phyloP scores from a whole-genome alignment of 352 stramenopile species.

The Phytophthora kernoviae region DNA sequence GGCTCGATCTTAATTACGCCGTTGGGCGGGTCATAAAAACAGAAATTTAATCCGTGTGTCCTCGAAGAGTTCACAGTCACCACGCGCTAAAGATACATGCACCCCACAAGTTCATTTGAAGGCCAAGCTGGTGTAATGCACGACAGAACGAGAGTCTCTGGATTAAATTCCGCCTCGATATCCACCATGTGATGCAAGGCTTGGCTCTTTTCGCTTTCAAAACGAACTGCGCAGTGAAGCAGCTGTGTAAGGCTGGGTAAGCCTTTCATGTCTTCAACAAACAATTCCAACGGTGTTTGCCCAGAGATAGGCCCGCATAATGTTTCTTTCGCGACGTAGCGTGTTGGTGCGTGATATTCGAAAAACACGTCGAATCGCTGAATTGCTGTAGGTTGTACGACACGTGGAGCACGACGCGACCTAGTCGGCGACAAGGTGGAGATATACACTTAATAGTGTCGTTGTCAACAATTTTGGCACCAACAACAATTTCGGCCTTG shows the following conservation, averaged over 20 bases:
- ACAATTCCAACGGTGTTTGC: constrained; percentile 51
- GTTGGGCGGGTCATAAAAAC: constrained; percentile 75
- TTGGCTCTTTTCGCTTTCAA: constrained; percentile 42
- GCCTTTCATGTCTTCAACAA: constrained; percentile 42
- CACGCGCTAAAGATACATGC: constrained; percentile 34
- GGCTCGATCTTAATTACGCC: constrained; percentile 68
- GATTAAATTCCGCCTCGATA: constrained; percentile 49
- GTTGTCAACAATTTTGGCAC: constrained; percentile 53
- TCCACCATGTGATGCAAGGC: constrained; percentile 13
- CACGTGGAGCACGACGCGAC: constrained; percentile 52
- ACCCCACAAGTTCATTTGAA: constrained; percentile 63
- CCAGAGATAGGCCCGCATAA: constrained; percentile 66
- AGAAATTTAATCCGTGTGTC: constrained; percentile 61
- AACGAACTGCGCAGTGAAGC: constrained; percentile 51
- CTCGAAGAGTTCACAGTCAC: constrained; percentile 38
- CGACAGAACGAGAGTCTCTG: constrained; percentile 33
- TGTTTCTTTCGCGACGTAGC: constrained; percentile 44
- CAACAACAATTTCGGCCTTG: constrained; percentile 47
- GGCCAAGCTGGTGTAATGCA: constrained; percentile 57
- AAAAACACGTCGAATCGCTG: constrained; percentile 71
- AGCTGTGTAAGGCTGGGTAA: constrained; percentile 48
- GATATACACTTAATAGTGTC: constrained; percentile 59
- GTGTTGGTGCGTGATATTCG: constrained; percentile 63
- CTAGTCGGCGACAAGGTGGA: constrained; percentile 36
- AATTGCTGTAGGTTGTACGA: constrained; percentile 82